Base-by-base conservation (phyloP, 2,329 filamentous ascomycete species). In the Ophiocordyceps unilateralis region DNA sequence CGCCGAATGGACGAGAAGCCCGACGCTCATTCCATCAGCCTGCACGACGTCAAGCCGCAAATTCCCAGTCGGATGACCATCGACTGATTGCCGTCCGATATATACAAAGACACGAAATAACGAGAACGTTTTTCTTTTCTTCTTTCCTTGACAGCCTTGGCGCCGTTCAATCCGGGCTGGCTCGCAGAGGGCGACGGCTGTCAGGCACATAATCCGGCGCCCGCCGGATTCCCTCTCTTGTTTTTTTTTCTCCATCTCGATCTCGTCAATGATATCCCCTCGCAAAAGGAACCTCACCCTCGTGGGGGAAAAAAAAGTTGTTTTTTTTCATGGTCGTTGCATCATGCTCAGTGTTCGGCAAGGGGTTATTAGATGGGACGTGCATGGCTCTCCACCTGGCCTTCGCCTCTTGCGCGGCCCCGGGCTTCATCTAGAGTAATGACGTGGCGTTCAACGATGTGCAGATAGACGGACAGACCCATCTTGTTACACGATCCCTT, bases 31-130 rank as follows among this genome's bases (percentile, higher is more conserved):
- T 74, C 72, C 38, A 73, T 76, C 55, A 68, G 63, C 55, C 55
- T 73, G 50, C 61, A 69, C 50, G 73, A 77, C 45, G 68, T 76
- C 51, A 76, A 77, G 61, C 64, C 69, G 4, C 63, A 67, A 47
- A 56, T 68, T 34, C 63, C 69, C 5, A 74, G 63, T 51, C 66
- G 74, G 41, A 77, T 78, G 74, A 78, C 74, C 2, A 78, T 78
- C 49, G 74, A 78, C 53, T 78, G 65, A 62, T 26, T 26, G 9
- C 6, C 32, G 15, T 19, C 14, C 4, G 12, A 34, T 9, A 32
- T 30, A 21, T 58, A 60, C 45, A 60, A 58, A 58, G 57, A 59
- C 47, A 60, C 51, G 58, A 60, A 52, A 56, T 59, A 30, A 45
- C 32, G 48, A 45, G 34, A 43, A 43, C 47, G 41, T 26, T 39